Base-by-base conservation (phyloP, 1,139 yeast species). In the Geotrichum aggregatum region DNA sequence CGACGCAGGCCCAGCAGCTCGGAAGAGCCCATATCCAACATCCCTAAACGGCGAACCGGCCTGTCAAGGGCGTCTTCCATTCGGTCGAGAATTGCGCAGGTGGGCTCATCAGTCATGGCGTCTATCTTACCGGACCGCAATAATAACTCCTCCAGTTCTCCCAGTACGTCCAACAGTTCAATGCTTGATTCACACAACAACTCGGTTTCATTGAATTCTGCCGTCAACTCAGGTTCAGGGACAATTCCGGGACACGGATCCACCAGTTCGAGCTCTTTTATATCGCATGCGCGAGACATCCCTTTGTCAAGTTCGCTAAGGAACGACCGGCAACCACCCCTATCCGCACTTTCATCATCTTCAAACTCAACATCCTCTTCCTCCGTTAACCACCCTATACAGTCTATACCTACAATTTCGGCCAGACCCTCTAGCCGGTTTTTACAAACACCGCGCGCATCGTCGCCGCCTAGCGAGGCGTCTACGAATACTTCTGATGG, bases 101-200 rank as follows among this genome's bases (percentile, higher is more conserved):
- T 48, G 47, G 52, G 52, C 14, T 48, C 52, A 11, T 48, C 47
- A 4, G 47, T 48, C 42, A 48, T 48, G 47, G 35, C 52, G 6
- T 34, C 47, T 10, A 26, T 48, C 13, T 14, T 48, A 22, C 52
- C 52, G 11, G 41, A 35, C 4, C 41, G 52, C 35, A 26, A 28
- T 18, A 18, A 14, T 31, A 7, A 33, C 47, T 13, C 35, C 39
- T 33, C 39, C 10, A 22, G 31, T 41, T 19, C 24, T 24, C 11
- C 41, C 26, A 44, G 30, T 28, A 16, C 39, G 28, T 24, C 28
- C 8, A 24, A 8, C 28, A 24, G 28, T 24, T 24, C 8, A 5
- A 24, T 24, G 28, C 28, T 8, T 5, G 28, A 24, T 24, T 24
- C 28, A 8, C 28, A 24, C 28, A 24, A 24, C 28, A 8, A 24